Conservation (phyloP, 495 filamentous ascomycete genomes). For the Annulohypoxylon bovei region DNA sequence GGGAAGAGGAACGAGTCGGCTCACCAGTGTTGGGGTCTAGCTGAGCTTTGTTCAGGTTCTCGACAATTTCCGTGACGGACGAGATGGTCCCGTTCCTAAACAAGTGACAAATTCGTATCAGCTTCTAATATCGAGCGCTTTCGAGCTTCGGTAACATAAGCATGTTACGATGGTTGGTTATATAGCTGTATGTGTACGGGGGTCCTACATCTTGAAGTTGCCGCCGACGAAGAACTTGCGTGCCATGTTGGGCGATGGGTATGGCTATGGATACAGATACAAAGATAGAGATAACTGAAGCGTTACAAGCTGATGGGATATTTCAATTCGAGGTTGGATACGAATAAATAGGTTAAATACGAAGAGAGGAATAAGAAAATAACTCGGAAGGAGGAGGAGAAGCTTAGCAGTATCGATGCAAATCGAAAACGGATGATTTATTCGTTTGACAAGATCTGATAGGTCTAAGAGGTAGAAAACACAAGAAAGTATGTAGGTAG, state of each 20-base stretch:
- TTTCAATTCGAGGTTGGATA: background rate
- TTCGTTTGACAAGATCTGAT: slow-evolving; percentile 15
- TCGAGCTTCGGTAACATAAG: background rate
- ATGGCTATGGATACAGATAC: background rate
- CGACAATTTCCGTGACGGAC: slow-evolving; percentile 86
- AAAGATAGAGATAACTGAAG: background rate
- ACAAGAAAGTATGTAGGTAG: background rate
- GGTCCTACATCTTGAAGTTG: slow-evolving; percentile 95
- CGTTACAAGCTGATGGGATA: slow-evolving; percentile 1
- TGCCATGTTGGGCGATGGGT: slow-evolving; percentile 69
- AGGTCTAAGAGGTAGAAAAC: slow-evolving; percentile 24
- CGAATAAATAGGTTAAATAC: slow-evolving; percentile 1
- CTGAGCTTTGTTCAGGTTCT: slow-evolving; percentile 83
- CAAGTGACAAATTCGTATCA: slow-evolving; percentile 10
- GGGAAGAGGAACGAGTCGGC: slow-evolving; percentile 33
- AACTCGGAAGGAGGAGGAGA: slow-evolving; percentile 24
- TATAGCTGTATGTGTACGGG: slow-evolving; percentile 27
- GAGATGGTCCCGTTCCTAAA: slow-evolving; percentile 89
- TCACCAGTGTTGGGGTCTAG: slow-evolving; percentile 73
- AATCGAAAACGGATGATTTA: slow-evolving; percentile 23
- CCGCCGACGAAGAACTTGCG: slow-evolving; percentile 99
- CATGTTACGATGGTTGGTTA: background rate
- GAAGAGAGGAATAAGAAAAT: slow-evolving; percentile 30
- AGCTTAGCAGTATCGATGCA: background rate
- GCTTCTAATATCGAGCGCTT: background rate